These are phyloP conservation scores for Kokia cookei DNA, from an alignment of 441 rosid species.

Conservation along the genomic window DNA sequence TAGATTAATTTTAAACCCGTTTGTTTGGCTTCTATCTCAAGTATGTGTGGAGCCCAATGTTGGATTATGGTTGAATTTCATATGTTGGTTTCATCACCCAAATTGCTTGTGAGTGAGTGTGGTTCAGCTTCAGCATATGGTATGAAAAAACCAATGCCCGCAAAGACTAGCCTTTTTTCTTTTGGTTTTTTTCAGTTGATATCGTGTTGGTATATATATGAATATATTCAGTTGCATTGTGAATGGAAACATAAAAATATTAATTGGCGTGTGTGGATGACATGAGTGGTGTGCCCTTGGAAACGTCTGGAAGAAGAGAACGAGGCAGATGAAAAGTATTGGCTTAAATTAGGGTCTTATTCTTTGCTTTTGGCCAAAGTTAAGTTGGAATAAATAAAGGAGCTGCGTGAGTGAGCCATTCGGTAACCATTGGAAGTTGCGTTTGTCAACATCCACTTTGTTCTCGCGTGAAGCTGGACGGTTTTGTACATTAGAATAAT, in stretches of 20 bases:
- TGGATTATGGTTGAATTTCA: neutral
- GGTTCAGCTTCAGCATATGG: too few species aligned
- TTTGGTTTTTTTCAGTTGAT: too few species aligned
- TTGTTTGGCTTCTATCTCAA: constrained; percentile 2
- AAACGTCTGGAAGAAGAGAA: too few species aligned
- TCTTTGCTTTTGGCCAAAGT: neutral
- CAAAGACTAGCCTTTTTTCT: too few species aligned
- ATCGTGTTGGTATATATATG: too few species aligned
- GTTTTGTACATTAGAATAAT: neutral
- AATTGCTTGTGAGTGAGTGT: neutral
- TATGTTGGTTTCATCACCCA: neutral
- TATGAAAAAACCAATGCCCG: too few species aligned
- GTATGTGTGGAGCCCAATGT: neutral
- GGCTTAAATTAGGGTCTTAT: too few species aligned
- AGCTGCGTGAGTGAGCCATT: neutral
- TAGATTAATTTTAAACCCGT: neutral
- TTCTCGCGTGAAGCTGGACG: neutral
- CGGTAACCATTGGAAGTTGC: neutral
- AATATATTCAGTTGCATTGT: too few species aligned
- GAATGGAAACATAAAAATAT: too few species aligned
- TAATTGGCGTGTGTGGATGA: too few species aligned
- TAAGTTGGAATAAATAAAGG: neutral
- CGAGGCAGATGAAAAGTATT: too few species aligned
- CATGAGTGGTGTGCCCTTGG: too few species aligned
- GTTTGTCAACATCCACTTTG: neutral